Percentiles rank a stretch among this genome's conserved stretches.
Conservation (phyloP, 345 rosid genomes). For the Eucalyptus pumila region DNA sequence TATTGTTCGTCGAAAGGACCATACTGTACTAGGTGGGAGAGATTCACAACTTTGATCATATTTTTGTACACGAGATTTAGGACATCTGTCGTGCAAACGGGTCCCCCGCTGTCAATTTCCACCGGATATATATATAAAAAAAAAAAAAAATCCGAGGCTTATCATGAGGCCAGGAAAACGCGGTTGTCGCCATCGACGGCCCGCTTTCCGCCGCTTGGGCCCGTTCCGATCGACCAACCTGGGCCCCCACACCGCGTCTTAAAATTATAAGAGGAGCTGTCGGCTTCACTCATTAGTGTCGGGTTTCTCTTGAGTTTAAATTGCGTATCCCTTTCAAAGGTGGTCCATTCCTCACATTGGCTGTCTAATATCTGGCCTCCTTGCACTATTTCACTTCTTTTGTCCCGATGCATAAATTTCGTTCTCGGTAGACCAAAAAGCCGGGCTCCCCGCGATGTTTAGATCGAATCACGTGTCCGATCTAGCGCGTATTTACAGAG, state of each 20-base stretch:
- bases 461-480: background rate
- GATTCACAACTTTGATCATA: background rate
- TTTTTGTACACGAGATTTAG: background rate
- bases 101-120: background rate
- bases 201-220: background rate
- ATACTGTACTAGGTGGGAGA: background rate
- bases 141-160: background rate
- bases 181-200: background rate
- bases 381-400: background rate
- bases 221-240: background rate
- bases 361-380: background rate
- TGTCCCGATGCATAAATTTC: background rate
- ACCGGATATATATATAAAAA: no score
- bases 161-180: background rate
- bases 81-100: background rate
- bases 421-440: background rate
- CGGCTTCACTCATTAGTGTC: background rate
- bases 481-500: background rate
- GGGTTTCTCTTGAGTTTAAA: background rate
- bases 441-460: background rate
- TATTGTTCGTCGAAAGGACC: background rate
- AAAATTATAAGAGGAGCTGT: background rate
- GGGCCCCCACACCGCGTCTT: background rate
- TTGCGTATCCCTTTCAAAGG: background rate
- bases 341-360: background rate